Evolutionary conservation across 768 basidiomycete species (phyloP), one percentile per base, ranked within the genome.

Genomic region (Tulasnella calospora): DNA sequence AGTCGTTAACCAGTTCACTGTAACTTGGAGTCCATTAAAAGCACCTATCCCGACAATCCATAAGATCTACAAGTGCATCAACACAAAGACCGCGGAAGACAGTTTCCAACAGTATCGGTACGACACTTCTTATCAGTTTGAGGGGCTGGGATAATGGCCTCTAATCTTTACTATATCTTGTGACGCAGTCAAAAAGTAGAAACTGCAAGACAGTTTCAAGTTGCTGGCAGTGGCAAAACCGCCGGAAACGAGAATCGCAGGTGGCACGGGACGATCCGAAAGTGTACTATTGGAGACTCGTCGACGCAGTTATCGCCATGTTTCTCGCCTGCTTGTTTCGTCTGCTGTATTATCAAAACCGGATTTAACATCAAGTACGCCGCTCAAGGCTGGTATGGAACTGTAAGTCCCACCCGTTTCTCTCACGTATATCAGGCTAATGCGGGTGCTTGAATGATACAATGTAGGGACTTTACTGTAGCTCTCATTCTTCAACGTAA

Each of bases 401-500:
- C 55, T 19, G 46, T 38, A 44, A n/a, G 36, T 40, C 41, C 4
- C 33, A 15, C 10, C 17, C 9, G 27, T n/a, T n/a, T 61, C 30
- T 15, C 19, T n/a, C 3, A 47, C 15, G 27, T 67, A 30, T 41
- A 2, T 33, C 12, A 23, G 27, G 23, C 35, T n/a, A 30, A 57
- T 19, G 51, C n/a, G 17, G 57, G 15, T 35, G 7, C 36, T 51
- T 74, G 40, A 19, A 51, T 76, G 67, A 13, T 83, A 92, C 2
- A 91, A 92, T 8, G 90, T n/a, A 76, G 74, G 74, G 74, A 12
- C 44, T 76, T 15, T 76, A 76, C 40, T 51, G 44, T 33, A 76
- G 74, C 51, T 44, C 74, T 38, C 44, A 44, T 27, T 76, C 74
- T 35, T 76, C 74, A 15, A 76, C 44, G 74, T 76, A 40, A 71